Evolutionary conservation across 768 basidiomycete species (phyloP).

Genomic region (Mycena floridula): DNA sequence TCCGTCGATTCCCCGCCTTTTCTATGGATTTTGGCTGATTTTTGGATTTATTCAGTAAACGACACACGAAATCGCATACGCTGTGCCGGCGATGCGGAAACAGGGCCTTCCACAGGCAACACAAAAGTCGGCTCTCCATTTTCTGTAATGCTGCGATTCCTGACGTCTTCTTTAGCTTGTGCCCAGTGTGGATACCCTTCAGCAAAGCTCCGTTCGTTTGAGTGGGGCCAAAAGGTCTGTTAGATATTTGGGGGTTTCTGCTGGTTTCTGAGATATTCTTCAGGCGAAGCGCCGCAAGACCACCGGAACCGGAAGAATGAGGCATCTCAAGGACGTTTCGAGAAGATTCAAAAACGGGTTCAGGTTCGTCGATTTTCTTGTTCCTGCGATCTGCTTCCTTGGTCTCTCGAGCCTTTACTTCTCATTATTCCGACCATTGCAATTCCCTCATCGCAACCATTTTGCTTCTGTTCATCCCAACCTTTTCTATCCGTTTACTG

Average conservation of each 20-base stretch:
- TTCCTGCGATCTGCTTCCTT: no score
- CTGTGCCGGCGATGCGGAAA: conserved; percentile 96
- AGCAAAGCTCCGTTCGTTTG: conserved; percentile 91
- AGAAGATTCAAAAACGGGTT: conserved; percentile 99
- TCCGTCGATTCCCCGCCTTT: no score
- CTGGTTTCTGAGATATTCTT: no score
- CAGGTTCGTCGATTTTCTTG: conserved; percentile 70
- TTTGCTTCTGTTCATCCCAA: no score
- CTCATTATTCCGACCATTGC: no score
- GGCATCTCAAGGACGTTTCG: conserved; percentile 85
- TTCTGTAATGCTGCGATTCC: conserved; percentile 3
- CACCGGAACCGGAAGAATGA: conserved; percentile 95
- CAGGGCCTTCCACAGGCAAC: conserved; percentile 96
- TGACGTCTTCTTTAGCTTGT: conserved; percentile 79
- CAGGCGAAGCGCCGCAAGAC: conserved; percentile 99
- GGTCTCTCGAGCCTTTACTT: no score
- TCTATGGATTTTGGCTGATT: no score
- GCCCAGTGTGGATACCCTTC: conserved; percentile 95
- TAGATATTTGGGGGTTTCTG: no score
- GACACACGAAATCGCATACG: conserved; percentile 95
- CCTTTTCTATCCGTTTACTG: no score
- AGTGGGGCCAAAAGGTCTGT: conserved; percentile 99
- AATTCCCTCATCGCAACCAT: no score
- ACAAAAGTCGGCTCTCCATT: conserved; percentile 73
- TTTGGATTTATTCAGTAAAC: no score